phyloP scores from a whole-genome alignment of 768 basidiomycete species.

The Tephrocybe sp. region DNA sequence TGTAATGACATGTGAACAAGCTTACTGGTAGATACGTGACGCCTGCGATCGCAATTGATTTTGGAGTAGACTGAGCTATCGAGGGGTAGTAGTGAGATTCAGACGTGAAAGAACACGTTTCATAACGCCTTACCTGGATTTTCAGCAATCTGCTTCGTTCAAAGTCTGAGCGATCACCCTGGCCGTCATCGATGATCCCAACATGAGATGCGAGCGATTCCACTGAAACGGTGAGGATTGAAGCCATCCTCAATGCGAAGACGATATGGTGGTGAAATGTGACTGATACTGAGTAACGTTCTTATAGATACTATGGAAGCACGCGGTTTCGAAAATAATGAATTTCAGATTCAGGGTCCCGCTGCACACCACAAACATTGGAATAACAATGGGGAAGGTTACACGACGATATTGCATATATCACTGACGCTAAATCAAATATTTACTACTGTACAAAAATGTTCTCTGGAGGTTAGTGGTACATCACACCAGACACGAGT shows the following conservation, averaged over 20 bases:
- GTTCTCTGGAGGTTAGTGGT: no score
- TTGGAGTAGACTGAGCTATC: constrained; percentile 30
- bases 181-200: constrained; percentile 13
- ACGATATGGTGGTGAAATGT: neutral
- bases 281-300: no score
- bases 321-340: no score
- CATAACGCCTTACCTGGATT: constrained; percentile 16
- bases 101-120: neutral
- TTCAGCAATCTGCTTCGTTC: constrained; percentile 16
- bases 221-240: constrained; percentile 14
- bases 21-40: constrained; percentile 21
- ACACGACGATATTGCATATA: no score
- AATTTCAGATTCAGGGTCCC: no score
- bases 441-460: no score
- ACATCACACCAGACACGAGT: no score
- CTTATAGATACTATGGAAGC: no score
- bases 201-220: constrained; percentile 17
- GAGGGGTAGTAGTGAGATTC: neutral
- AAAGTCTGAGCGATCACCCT: constrained; percentile 13
- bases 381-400: no score
- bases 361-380: no score
- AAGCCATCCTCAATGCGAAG: constrained; percentile 7
- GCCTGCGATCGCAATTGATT: constrained; percentile 18
- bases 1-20: no score
- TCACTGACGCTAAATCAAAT: no score